Conservation (phyloP, 2,329 filamentous ascomycete species). For the Talaromyces albobiverticillius region DNA sequence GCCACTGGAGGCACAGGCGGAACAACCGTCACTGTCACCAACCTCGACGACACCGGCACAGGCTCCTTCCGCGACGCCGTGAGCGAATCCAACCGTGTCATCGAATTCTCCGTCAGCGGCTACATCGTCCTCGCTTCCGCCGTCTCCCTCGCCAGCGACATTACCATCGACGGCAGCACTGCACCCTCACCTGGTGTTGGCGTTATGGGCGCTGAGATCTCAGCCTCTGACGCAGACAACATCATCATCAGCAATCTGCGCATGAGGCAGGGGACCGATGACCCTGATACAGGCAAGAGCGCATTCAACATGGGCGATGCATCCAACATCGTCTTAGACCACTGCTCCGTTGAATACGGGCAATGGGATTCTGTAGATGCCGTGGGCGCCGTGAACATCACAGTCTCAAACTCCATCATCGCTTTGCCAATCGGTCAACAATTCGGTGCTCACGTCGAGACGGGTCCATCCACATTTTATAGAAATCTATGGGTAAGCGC, state of each 20-base stretch:
- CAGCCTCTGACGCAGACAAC: constrained; percentile 52
- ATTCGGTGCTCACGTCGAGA: constrained; percentile 53
- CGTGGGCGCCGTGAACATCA: constrained; percentile 48
- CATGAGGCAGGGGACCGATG: constrained; percentile 50
- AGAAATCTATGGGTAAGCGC: constrained; percentile 58
- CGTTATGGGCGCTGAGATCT: constrained; percentile 54
- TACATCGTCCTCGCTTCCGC: constrained; percentile 49
- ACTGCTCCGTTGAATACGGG: constrained; percentile 54
- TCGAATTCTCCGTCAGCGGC: constrained; percentile 52
- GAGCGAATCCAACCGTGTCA: constrained; percentile 46
- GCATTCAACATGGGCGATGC: constrained; percentile 54
- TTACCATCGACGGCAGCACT: constrained; percentile 52
- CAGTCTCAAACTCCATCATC: constrained; percentile 54
- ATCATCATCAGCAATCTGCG: constrained; percentile 56
- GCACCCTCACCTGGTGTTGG: constrained; percentile 51
- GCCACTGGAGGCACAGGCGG: constrained; percentile 48
- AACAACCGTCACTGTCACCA: constrained; percentile 49
- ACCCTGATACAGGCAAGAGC: constrained; percentile 46
- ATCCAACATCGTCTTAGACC: constrained; percentile 56
- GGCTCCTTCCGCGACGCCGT: constrained; percentile 53
- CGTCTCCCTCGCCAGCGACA: constrained; percentile 48
- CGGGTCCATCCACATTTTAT: constrained; percentile 51
- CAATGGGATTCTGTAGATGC: constrained; percentile 57
- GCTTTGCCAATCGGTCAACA: constrained; percentile 41
- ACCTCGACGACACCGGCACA: constrained; percentile 47